These are phyloP conservation scores for Datura wrightii DNA, from an alignment of 257 asterid genomes.

Conservation along the genomic window DNA sequence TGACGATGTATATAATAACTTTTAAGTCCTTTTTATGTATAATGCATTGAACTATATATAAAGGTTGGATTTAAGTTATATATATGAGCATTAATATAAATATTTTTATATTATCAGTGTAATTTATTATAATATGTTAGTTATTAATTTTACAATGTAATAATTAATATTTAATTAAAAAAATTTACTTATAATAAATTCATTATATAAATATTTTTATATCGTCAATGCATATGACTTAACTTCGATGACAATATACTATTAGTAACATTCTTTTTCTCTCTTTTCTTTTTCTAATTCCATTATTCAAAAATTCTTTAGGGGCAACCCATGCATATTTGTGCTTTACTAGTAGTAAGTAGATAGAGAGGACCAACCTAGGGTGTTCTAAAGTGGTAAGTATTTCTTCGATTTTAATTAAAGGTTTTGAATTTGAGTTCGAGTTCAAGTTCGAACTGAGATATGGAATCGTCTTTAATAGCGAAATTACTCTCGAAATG, in stretches of 20 bases:
- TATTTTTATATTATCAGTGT: background rate
- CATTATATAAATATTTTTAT: background rate
- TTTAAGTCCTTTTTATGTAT: background rate
- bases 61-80: background rate
- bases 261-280: background rate
- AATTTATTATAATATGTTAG: background rate
- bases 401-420: too few relatives aligned
- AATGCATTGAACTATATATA: background rate
- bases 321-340: conserved; percentile 30
- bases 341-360: conserved; percentile 6
- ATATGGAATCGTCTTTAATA: too few relatives aligned
- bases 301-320: background rate
- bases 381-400: background rate
- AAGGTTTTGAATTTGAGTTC: background rate
- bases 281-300: background rate
- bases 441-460: too few relatives aligned
- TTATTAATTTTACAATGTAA: background rate
- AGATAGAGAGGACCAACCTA: conserved; percentile 4
- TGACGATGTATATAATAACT: background rate
- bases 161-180: background rate
- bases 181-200: background rate
- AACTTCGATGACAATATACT: background rate
- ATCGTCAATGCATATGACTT: background rate
- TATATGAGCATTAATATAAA: background rate
- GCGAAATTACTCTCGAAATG: too few relatives aligned